Evolutionary conservation across 345 rosid genomes (phyloP).

Genomic region (Populus alba): DNA sequence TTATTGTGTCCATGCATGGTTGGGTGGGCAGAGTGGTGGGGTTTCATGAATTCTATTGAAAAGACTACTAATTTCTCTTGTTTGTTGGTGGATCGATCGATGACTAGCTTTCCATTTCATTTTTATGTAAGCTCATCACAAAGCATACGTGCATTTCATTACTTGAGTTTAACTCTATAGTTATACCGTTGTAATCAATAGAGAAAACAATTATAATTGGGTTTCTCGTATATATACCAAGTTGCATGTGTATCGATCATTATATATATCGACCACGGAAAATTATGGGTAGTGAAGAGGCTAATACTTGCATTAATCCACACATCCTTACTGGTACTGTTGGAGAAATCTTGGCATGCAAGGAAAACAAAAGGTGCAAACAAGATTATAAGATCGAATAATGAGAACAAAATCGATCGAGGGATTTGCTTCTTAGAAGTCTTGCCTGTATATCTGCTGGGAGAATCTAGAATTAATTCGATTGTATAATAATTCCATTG

Average conservation of each 20-base stretch:
- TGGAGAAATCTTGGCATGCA: too few species aligned
- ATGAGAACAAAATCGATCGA: background rate
- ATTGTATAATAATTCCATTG: too few species aligned
- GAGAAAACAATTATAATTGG: background rate
- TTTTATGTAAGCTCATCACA: background rate
- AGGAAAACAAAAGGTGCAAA: background rate
- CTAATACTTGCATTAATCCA: background rate
- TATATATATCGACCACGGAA: background rate
- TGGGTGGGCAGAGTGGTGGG: slow-evolving; percentile 23
- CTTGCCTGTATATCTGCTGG: background rate
- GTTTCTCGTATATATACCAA: background rate
- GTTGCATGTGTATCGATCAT: background rate
- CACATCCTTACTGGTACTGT: too few species aligned
- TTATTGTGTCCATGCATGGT: slow-evolving; percentile 17
- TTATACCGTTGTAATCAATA: too few species aligned
- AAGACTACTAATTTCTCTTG: background rate
- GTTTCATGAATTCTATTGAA: background rate
- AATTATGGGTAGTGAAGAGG: background rate
- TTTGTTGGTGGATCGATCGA: background rate
- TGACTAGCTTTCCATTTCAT: background rate
- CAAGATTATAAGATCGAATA: background rate
- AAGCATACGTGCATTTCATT: slow-evolving; percentile 2
- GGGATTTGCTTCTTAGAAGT: background rate
- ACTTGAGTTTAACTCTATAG: too few species aligned
- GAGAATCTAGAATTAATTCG: too few species aligned